Base-by-base conservation (phyloP, 2,329 filamentous ascomycete genomes). In the Fusarium concolor region DNA sequence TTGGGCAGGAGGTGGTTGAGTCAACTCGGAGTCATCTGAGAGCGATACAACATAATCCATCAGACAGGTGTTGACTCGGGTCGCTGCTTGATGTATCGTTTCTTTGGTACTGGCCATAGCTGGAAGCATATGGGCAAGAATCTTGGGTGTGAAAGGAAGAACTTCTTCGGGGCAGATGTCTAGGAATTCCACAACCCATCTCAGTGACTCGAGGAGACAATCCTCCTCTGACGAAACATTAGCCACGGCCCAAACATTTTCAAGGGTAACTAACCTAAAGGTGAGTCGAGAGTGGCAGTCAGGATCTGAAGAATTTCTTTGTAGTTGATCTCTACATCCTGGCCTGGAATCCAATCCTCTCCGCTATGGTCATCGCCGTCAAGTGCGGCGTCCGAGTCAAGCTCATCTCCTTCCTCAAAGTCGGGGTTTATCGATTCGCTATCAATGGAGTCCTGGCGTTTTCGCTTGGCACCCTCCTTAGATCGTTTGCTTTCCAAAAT, bases 91-190 rank as follows among this genome's bases (percentile, higher is more conserved):
- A 46, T 94, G 91, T 65, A 98, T 96, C 42, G 90, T 89, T 69
- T 98, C 94, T 14, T 96, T 92, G 52, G 91, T 92, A 75, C 94
- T 97, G 7, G 95, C 95, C 87, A 99, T 93, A 28, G 94, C 94
- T 17, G 96, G 96, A 28, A 99, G 86, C 56, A 99, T 91, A 74
- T 97, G 93, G 2, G 94, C 93, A 42, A 99, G 82, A 29, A 99
- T 90, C 71, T 93, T 92, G 22, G 96, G 96, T 1, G 97, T 96
- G 77, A 98, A 98, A 6, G 92, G 92, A 41, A 99, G 85, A 6
- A 99, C 96, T 75, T 99, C 96, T 76, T 97, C 96, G 0, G 96
- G 95, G 72, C 94, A 97, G 44, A 99, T 98, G 67, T 98, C 94
- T 71, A 99, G 91, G 77, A 99, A 97, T 62, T 92, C 92, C 70